A percentile compares a stretch with the other conserved stretches of the same genome.
phyloP scores from a whole-genome alignment of 2,329 filamentous ascomycete species.

The Alternaria rosae region DNA sequence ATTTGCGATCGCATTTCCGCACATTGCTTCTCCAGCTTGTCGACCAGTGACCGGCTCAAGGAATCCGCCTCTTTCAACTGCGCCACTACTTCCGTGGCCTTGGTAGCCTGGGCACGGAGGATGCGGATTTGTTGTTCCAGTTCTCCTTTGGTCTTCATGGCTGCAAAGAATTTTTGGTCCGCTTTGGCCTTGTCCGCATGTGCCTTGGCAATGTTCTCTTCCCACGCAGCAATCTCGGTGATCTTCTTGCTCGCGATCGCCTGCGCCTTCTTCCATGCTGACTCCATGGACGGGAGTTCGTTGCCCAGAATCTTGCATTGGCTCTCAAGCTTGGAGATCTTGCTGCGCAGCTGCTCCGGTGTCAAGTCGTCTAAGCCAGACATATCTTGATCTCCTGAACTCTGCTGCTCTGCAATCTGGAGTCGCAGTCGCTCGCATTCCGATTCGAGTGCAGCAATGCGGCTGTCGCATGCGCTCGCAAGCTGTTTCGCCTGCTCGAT shows the following conservation, averaged over 20 bases:
- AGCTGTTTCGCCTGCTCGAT: constrained; percentile 80
- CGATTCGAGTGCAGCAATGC: constrained; percentile 81
- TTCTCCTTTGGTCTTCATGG: constrained; percentile 91
- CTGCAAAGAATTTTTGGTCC: constrained; percentile 96
- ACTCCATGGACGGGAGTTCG: constrained; percentile 88
- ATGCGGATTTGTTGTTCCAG: constrained; percentile 80
- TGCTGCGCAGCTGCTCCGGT: constrained; percentile 74
- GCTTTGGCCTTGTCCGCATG: constrained; percentile 93
- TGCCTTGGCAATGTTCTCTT: constrained; percentile 78
- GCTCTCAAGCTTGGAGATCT: constrained; percentile 76
- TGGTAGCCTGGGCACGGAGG: constrained; percentile 81
- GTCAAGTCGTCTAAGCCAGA: constrained; percentile 65
- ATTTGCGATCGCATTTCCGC: constrained; percentile 83
- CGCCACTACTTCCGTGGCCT: constrained; percentile 91
- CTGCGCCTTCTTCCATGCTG: constrained; percentile 89
- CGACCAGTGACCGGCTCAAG: constrained; percentile 75
- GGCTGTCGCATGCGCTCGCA: constrained; percentile 77
- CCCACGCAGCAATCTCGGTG: constrained; percentile 74
- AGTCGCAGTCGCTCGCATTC: constrained; percentile 76
- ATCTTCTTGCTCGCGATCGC: constrained; percentile 86
- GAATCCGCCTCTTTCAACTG: constrained; percentile 91
- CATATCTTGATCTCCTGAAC: constrained; percentile 28
- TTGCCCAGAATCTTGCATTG: constrained; percentile 85
- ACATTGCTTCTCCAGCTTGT: constrained; percentile 90
- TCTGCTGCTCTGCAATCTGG: constrained; percentile 59